Conservation (phyloP, 1,139 yeast species). For the Diutina sp. region DNA sequence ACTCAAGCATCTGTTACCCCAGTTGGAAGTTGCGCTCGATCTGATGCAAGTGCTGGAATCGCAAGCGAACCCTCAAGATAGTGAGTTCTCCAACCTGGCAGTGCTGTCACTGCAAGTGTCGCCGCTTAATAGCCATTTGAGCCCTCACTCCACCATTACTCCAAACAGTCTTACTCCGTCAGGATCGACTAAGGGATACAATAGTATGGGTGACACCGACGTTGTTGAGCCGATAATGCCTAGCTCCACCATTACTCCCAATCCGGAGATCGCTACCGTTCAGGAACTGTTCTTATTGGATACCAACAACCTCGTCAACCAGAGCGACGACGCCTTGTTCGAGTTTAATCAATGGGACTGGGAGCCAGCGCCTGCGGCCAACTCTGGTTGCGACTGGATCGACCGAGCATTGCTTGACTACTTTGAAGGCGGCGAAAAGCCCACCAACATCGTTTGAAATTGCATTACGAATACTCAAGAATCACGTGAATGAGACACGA, state of each 20-base stretch:
- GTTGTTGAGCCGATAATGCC: neutral
- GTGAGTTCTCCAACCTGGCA: neutral
- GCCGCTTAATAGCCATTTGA: neutral
- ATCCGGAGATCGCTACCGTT: neutral
- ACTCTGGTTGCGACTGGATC: constrained; percentile 2
- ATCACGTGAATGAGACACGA: neutral
- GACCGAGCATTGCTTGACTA: neutral
- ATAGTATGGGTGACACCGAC: neutral
- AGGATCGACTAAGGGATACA: neutral
- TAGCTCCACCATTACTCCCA: neutral
- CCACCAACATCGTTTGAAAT: neutral
- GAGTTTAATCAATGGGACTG: neutral
- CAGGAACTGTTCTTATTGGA: neutral
- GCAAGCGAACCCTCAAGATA: neutral
- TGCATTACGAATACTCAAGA: neutral
- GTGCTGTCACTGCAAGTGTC: neutral
- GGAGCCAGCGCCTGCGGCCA: neutral
- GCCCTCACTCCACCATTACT: constrained; percentile 1
- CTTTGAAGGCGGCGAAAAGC: neutral
- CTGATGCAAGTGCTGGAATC: neutral
- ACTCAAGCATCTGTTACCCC: neutral
- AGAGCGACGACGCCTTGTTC: neutral
- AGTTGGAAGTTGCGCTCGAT: neutral
- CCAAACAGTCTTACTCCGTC: neutral
- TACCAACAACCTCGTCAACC: neutral